A percentile compares a stretch with the other conserved stretches of the same genome.
phyloP scores from a whole-genome alignment of 1,284 basidiomycete species.

The Cutaneotrichosporon sp. region DNA sequence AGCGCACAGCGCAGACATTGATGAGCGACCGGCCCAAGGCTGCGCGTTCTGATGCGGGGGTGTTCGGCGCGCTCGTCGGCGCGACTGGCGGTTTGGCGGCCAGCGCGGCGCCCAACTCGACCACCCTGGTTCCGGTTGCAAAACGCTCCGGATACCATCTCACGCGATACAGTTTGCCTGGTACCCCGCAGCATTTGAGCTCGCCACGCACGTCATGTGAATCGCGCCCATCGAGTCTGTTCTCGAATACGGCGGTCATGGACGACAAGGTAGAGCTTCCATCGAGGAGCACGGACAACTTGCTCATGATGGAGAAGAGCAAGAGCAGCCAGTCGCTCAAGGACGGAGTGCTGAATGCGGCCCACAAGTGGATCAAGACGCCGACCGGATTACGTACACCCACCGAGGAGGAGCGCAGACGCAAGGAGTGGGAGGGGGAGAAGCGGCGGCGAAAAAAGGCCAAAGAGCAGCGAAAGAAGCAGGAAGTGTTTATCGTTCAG shows the following conservation, averaged over 20 bases:
- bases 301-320: slow-evolving; percentile 33
- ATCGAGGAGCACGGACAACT: slow-evolving; percentile 39
- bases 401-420: slow-evolving; percentile 53
- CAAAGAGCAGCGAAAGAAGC: slow-evolving; percentile 67
- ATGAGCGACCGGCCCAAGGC: slow-evolving; percentile 57
- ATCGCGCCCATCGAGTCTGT: slow-evolving; percentile 10
- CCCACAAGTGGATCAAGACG: slow-evolving; percentile 43
- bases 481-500: slow-evolving; percentile 80
- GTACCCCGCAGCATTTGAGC: background rate
- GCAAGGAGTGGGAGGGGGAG: slow-evolving; percentile 59
- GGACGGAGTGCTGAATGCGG: slow-evolving; percentile 17
- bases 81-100: slow-evolving; percentile 66
- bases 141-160: slow-evolving; percentile 68
- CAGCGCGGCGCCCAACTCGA: slow-evolving; percentile 60
- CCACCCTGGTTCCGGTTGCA: slow-evolving; percentile 64
- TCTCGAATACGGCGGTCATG: background rate
- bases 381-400: background rate
- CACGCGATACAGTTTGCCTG: slow-evolving; percentile 57
- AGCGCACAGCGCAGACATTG: slow-evolving; percentile 27
- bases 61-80: slow-evolving; percentile 70
- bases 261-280: background rate
- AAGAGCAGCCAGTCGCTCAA: slow-evolving; percentile 29
- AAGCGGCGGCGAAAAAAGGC: slow-evolving; percentile 54
- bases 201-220: background rate
- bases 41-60: slow-evolving; percentile 63